Conservation (phyloP, 2,329 filamentous ascomycete species). For the Verticillium longisporum region DNA sequence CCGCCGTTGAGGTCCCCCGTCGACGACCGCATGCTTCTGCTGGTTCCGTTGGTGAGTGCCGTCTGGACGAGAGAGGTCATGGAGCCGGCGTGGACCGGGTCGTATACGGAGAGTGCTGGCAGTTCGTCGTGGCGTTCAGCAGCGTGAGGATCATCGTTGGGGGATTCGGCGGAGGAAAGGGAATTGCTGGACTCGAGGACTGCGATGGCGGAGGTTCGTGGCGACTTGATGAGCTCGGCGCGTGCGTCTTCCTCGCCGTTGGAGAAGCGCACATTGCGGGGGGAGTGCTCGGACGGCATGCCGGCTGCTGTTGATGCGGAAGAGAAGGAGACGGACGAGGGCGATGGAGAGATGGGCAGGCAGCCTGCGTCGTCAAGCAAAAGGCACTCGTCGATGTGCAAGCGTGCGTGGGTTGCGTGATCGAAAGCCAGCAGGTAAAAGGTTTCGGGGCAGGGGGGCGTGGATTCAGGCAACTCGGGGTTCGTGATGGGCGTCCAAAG, state of each 20-base stretch:
- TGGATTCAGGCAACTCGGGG: no score
- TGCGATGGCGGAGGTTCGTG: constrained; percentile 24
- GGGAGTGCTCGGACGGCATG: constrained; percentile 37
- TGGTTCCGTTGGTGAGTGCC: constrained; percentile 8
- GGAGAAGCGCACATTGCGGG: constrained; percentile 51
- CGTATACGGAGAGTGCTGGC: constrained; percentile 35
- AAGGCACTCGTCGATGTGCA: no score
- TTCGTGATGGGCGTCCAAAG: neutral
- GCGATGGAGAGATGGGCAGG: no score
- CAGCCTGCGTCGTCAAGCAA: no score
- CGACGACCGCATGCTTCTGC: constrained; percentile 7
- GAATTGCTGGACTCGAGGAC: constrained; percentile 39
- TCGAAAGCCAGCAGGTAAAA: no score
- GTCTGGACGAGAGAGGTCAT: constrained; percentile 29
- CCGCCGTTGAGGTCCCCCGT: constrained; percentile 14
- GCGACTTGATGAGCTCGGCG: constrained; percentile 32
- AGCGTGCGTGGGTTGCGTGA: no score
- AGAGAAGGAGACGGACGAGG: no score
- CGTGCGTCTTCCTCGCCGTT: constrained; percentile 37
- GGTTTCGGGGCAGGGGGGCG: no score
- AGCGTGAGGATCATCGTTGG: constrained; percentile 34
- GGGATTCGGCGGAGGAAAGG: constrained; percentile 36
- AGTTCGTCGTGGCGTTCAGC: constrained; percentile 43
- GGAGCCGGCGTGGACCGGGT: constrained; percentile 27
- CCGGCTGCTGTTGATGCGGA: neutral